Evolutionary conservation across 2,329 filamentous ascomycete genomes (phyloP).

Genomic region (Colletotrichum sidae): DNA sequence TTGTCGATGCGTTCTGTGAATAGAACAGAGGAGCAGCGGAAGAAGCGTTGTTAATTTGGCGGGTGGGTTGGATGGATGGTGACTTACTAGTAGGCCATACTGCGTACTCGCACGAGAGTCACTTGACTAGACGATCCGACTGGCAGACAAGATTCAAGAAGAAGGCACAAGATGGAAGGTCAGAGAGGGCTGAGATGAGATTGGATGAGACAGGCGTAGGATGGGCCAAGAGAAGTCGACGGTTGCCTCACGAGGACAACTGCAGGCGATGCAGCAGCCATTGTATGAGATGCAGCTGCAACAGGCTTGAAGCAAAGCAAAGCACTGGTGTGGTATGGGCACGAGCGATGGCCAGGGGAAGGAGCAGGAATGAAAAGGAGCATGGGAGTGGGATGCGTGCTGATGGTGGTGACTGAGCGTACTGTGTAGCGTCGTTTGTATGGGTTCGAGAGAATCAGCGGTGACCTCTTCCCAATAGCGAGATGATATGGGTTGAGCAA

Average conservation of each 20-base stretch:
- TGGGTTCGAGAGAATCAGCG: slow-evolving; percentile 29
- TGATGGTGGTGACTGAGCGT: slow-evolving; percentile 7
- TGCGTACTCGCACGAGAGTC: background rate
- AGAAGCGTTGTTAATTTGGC: background rate
- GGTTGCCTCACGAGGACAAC: slow-evolving; percentile 31
- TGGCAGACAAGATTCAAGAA: background rate
- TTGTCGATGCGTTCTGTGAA: slow-evolving; percentile 17
- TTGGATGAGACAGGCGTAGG: slow-evolving; percentile 2
- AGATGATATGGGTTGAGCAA: slow-evolving; percentile 21
- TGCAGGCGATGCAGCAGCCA: slow-evolving; percentile 6
- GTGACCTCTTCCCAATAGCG: slow-evolving; percentile 30
- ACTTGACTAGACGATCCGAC: slow-evolving; percentile 2
- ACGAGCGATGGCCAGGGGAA: too few species aligned
- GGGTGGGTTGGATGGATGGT: background rate
- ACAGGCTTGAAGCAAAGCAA: background rate
- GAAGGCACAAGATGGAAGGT: slow-evolving; percentile 1
- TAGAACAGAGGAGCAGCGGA: slow-evolving; percentile 4
- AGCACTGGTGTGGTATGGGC: slow-evolving; percentile 5
- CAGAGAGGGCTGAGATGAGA: slow-evolving; percentile 27
- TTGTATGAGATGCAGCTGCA: slow-evolving; percentile 9
- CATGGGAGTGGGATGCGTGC: background rate
- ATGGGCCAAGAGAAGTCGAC: slow-evolving; percentile 25
- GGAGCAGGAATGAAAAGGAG: background rate
- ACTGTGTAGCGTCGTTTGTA: slow-evolving; percentile 5
- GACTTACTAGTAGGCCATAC: background rate